A percentile compares a stretch with the other conserved stretches of the same genome.
These are phyloP conservation scores for Tagetes erecta DNA, from an alignment of 129 eudicot species.

Conservation along the genomic window DNA sequence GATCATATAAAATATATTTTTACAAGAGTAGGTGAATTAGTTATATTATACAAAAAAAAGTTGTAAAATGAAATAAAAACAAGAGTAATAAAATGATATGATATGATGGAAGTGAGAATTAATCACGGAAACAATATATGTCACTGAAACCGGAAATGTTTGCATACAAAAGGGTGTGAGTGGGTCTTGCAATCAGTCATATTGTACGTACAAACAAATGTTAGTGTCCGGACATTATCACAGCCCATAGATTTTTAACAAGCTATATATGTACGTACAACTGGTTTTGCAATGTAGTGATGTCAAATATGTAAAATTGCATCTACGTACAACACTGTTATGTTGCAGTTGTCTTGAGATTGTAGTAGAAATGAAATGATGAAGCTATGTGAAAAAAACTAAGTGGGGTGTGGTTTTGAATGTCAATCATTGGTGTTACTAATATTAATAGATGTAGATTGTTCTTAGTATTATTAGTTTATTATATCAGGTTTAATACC, in stretches of 20 bases:
- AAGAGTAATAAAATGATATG: neutral
- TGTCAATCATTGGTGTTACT: constrained; percentile 46
- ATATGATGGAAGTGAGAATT: neutral
- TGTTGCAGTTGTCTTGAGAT: constrained; percentile 32
- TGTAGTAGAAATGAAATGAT: constrained; percentile 20
- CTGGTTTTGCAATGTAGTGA: constrained; percentile 24
- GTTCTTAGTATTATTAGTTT: too few relatives aligned
- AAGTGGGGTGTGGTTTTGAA: constrained; percentile 5
- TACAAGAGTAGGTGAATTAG: too few relatives aligned
- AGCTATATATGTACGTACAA: constrained; percentile 37
- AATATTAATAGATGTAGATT: neutral
- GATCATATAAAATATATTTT: too few relatives aligned
- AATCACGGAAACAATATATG: neutral
- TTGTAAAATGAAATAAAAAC: too few relatives aligned
- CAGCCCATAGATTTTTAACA: constrained; percentile 33
- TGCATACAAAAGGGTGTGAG: constrained; percentile 26
- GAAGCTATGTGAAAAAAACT: constrained; percentile 12
- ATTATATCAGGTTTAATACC: too few relatives aligned
- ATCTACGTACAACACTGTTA: constrained; percentile 14
- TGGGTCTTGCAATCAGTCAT: constrained; percentile 8
- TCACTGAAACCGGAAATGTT: constrained; percentile 25
- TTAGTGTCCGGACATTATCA: constrained; percentile 17
- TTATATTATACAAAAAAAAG: too few relatives aligned
- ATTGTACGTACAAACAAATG: constrained; percentile 12
- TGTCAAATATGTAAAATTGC: constrained; percentile 33